A percentile compares a stretch with the other conserved stretches of the same genome.
phyloP scores from a whole-genome alignment of 176 grass and related monocot genomes.

The Musa schizocarpa region DNA sequence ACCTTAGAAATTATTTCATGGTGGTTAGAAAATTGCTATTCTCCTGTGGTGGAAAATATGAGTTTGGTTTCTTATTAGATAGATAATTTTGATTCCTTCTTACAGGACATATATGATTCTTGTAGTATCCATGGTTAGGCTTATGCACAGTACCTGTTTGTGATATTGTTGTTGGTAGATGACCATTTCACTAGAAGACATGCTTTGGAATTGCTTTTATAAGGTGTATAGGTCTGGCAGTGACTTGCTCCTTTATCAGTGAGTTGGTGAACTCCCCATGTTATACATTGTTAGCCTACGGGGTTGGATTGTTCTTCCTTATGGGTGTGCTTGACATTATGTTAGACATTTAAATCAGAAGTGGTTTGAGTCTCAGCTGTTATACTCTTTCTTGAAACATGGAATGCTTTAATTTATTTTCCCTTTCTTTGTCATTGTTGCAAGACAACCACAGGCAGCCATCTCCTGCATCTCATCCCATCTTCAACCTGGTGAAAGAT shows the following conservation, averaged over 20 bases:
- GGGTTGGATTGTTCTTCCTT: background rate
- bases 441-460: background rate
- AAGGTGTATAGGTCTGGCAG: no score
- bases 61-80: no score
- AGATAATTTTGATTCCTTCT: no score
- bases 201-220: no score
- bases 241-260: background rate
- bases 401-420: background rate
- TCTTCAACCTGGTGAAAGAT: background rate
- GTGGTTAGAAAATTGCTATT: no score
- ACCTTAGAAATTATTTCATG: no score
- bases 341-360: background rate
- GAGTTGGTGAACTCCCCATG: background rate
- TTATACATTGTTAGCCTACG: background rate
- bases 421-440: no score
- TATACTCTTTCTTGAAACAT: background rate
- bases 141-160: no score
- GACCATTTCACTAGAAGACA: no score
- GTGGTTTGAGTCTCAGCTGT: background rate
- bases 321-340: background rate
- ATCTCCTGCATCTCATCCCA: background rate
- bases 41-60: background rate
- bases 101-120: no score
- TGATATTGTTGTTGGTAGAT: no score
- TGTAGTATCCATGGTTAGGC: no score